Percentiles rank a stretch among this genome's conserved stretches.
phyloP scores from a whole-genome alignment of 2,329 filamentous ascomycete species.

The Trichophyton schoenleinii region DNA sequence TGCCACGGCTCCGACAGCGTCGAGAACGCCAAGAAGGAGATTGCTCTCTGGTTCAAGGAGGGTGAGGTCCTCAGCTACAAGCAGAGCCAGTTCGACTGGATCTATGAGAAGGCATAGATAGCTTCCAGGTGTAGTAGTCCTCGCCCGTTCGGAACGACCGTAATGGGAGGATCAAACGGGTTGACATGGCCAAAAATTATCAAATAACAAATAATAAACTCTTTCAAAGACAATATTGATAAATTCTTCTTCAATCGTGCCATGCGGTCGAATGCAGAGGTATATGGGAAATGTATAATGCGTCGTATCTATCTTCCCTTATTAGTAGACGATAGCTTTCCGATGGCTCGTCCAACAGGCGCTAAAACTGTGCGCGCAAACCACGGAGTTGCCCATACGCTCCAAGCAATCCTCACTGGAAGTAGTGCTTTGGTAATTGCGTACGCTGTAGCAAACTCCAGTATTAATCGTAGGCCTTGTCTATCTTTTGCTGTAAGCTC shows the following conservation, averaged over 20 bases:
- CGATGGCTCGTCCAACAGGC: conserved; percentile 32
- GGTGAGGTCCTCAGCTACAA: conserved; percentile 79
- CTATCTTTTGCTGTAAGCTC: conserved; percentile 20
- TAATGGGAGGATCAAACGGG: neutral
- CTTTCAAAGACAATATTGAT: neutral
- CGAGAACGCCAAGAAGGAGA: conserved; percentile 99
- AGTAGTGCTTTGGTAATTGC: conserved; percentile 77
- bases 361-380: conserved; percentile 59
- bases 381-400: conserved; percentile 84
- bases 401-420: conserved; percentile 61
- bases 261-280: neutral
- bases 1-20: conserved; percentile 99
- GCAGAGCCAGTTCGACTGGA: conserved; percentile 73
- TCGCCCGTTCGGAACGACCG: neutral
- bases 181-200: neutral
- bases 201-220: neutral
- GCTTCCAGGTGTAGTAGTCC: neutral
- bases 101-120: conserved; percentile 73
- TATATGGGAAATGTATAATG: neutral
- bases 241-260: neutral
- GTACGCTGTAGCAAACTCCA: conserved; percentile 76
- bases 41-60: conserved; percentile 92
- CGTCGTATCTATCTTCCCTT: conserved; percentile 1
- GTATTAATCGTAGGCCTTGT: conserved; percentile 42
- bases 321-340: conserved; percentile 12